Evolutionary conservation across 83 land plant genomes (phyloP), one percentile per base, ranked within the genome.

Genomic region (Picea engelmannii): DNA sequence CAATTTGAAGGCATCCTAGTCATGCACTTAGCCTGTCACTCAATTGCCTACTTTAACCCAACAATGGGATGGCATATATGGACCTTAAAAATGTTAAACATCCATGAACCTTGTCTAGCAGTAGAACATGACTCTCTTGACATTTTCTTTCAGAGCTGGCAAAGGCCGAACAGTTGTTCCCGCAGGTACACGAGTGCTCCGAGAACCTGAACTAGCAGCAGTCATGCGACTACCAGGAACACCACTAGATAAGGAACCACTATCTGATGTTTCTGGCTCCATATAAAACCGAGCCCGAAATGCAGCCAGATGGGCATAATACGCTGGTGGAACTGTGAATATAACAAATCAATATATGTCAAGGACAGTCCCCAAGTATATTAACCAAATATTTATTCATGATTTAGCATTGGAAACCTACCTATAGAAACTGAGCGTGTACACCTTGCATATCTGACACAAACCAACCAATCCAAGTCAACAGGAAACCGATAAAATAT

Each of bases 361-460:
- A 21, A 24, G 1, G 2, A 27, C 25, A 18, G 3, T 49, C 15
- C 15, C 25, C 60, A 20, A 58, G 7, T n/a, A 42, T 17, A 40
- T 24, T 20, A 60, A 21, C 42, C 20, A 40, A 67, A 13, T 25
- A 16, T 40, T 9, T 2, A 7, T 70, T 70, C n/a, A 40, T 20
- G 64, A 78, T 35, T 77, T 23, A 27, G 5, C 76, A 42, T 9
- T 12, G 13, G 6, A 47, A 47, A 21, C 95, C 66, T 82, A 96
- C 98, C 98, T 73, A 96, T 96, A 3, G 98, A 96, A 4, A 96
- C 98, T 62, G 98, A 94, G n/a, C 98, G 89, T 1, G 98, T 96
- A 82, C 98, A 96, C 81, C 98, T 91, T 0, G 97, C 97, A 89
- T 96, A 96, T 38, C 97, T 96, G 91, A 78, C 82, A 75, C 31